These are phyloP conservation scores for Penicillium sp. DNA, from an alignment of 2,329 filamentous ascomycete species.

Conservation along the genomic window DNA sequence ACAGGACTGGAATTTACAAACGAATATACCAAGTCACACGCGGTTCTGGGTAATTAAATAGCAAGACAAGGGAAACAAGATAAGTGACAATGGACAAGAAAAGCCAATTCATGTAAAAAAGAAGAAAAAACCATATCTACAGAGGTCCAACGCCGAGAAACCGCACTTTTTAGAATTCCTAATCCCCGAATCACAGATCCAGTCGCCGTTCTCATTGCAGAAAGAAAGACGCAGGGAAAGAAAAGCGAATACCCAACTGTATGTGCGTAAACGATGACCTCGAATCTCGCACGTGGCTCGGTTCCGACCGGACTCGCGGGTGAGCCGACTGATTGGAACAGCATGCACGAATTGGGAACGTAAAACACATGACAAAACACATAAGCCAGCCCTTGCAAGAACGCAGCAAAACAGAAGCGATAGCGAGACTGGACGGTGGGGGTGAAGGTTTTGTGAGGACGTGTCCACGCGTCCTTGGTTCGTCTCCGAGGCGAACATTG, in stretches of 20 bases:
- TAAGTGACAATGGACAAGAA: slow-evolving; percentile 16
- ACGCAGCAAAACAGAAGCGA: slow-evolving; percentile 12
- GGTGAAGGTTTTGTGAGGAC: not conserved
- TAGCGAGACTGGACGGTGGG: slow-evolving; percentile 3
- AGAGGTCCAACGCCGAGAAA: slow-evolving; percentile 24
- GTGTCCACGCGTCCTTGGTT: slow-evolving; percentile 1
- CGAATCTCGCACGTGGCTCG: not conserved
- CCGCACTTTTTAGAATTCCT: slow-evolving; percentile 23
- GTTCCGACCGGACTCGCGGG: not conserved
- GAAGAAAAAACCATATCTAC: slow-evolving; percentile 28
- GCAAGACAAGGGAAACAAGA: slow-evolving; percentile 9
- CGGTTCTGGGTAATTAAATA: not conserved
- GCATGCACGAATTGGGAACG: not conserved
- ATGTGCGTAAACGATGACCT: slow-evolving; percentile 8
- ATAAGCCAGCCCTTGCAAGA: slow-evolving; percentile 18
- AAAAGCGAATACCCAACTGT: slow-evolving; percentile 13
- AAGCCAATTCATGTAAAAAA: slow-evolving; percentile 20
- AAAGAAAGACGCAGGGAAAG: not conserved
- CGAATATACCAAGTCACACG: not conserved
- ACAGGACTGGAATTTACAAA: slow-evolving; percentile 3
- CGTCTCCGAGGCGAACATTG: not conserved
- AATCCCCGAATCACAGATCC: slow-evolving; percentile 14
- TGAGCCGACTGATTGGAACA: not conserved
- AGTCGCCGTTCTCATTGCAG: slow-evolving; percentile 1
- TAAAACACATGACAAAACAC: slow-evolving; percentile 31